phyloP scores from a whole-genome alignment of 441 rosid species.

The Bocquillonia castaneifolia region DNA sequence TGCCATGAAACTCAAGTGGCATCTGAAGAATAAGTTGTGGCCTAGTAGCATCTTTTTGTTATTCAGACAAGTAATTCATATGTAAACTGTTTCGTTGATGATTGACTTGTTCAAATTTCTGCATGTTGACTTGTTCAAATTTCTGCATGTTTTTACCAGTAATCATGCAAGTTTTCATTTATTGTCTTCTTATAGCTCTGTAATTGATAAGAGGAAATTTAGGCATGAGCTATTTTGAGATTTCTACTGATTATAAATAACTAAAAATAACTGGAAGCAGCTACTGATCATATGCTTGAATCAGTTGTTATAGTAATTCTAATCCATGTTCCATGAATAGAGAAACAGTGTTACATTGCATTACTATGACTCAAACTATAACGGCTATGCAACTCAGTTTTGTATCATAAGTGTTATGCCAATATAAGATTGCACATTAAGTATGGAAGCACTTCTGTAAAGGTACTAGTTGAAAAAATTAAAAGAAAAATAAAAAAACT shows the following conservation, averaged over 20 bases:
- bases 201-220: background rate
- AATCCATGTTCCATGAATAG: background rate
- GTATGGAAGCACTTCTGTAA: background rate
- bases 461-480: background rate
- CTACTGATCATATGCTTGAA: background rate
- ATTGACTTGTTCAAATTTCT: no score
- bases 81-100: background rate
- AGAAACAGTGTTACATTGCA: background rate
- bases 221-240: background rate
- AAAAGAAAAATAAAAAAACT: background rate
- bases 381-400: background rate
- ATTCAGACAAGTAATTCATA: slow-evolving; percentile 2
- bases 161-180: background rate
- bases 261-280: background rate
- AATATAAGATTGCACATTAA: background rate
- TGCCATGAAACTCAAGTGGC: slow-evolving; percentile 11
- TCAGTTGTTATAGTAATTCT: background rate
- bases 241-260: background rate
- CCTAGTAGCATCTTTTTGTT: slow-evolving; percentile 1
- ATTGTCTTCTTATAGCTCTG: background rate
- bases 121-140: background rate
- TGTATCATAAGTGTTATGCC: background rate
- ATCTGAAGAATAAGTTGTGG: slow-evolving; percentile 14
- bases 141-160: background rate
- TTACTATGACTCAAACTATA: background rate